phyloP scores from a whole-genome alignment of 2,329 filamentous ascomycete species.

The Penicillium sp. region DNA sequence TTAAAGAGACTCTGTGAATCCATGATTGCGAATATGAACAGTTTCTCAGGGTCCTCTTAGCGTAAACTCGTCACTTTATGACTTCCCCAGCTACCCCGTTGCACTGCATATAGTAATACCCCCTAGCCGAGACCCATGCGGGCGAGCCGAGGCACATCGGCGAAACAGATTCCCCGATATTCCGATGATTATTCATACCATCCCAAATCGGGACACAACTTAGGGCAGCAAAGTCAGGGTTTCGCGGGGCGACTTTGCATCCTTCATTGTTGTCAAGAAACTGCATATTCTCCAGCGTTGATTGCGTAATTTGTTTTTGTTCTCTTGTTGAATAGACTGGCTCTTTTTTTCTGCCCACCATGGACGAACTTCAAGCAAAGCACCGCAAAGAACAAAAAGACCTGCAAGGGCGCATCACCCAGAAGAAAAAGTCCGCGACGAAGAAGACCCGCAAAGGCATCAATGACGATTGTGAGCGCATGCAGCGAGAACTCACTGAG shows the following conservation, averaged over 20 bases:
- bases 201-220: constrained; percentile 17
- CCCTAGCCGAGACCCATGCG: constrained; percentile 23
- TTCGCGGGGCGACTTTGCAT: constrained; percentile 29
- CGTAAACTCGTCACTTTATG: constrained; percentile 8
- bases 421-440: constrained; percentile 94
- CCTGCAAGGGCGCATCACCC: constrained; percentile 78
- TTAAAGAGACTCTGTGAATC: constrained; percentile 57
- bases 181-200: constrained; percentile 12
- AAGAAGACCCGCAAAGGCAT: constrained; percentile 75
- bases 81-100: constrained; percentile 10
- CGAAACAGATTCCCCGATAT: constrained; percentile 4
- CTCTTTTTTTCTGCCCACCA: constrained; percentile 24
- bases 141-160: constrained; percentile 30
- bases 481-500: constrained; percentile 58
- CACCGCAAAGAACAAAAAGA: constrained; percentile 90
- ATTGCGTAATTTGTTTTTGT: not conserved
- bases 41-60: not conserved
- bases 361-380: constrained; percentile 74
- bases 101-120: constrained; percentile 12
- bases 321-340: not conserved
- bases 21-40: constrained; percentile 40
- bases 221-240: constrained; percentile 31
- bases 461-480: constrained; percentile 62
- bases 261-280: not conserved
- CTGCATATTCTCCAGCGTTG: constrained; percentile 7